Evolutionary conservation across 2,329 filamentous ascomycete species (phyloP), one percentile per base, ranked within the genome.

Genomic region (Aspergillus fructus): DNA sequence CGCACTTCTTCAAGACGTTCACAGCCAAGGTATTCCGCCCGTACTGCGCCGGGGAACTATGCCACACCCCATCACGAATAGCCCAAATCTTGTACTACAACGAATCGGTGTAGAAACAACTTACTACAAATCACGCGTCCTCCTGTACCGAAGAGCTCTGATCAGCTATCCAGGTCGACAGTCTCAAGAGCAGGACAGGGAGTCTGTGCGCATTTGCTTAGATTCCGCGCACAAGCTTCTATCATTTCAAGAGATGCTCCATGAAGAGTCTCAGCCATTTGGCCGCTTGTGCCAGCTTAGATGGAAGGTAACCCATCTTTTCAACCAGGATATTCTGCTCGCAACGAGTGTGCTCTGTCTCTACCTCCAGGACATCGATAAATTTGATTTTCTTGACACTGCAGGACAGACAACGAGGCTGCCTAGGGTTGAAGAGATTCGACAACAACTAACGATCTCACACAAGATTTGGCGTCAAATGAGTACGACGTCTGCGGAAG

Each of bases 231-330:
- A n/a, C 30, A 49, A 39, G 9, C 24, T 49, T 30, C 17, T 49
- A 7, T 49, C 46, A 5, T 49, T 49, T 19, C 46, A 49, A 23
- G n/a, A 37, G 17, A 49, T 49, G 46, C 46, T 49, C 5, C 46
- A 49, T 17, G 30, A 49, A 34, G 46, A 49, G 46, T 37, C 30
- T 37, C 46, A 24, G 30, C 30, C 46, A 37, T 49, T 37, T 37
- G 46, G 46, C 9, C 46, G 46, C 13, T 37, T 49, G 17, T 23
- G 6, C 11, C 46, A 49, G 46, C 27, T 49, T 39, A 21, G 46
- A 37, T 49, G 46, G 46, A 49, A 49, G 46, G 46, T 49, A 11
- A 49, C 27, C 17, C 46, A 49, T 37, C 39, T 49, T 21, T 49
- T 49, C 33, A 49, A 49, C 46, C 27, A 49, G 11, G 46, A 49